A percentile compares a stretch with the other conserved stretches of the same genome.
phyloP scores from a whole-genome alignment of 2,329 filamentous ascomycete species.

The Diplocarpon mali region DNA sequence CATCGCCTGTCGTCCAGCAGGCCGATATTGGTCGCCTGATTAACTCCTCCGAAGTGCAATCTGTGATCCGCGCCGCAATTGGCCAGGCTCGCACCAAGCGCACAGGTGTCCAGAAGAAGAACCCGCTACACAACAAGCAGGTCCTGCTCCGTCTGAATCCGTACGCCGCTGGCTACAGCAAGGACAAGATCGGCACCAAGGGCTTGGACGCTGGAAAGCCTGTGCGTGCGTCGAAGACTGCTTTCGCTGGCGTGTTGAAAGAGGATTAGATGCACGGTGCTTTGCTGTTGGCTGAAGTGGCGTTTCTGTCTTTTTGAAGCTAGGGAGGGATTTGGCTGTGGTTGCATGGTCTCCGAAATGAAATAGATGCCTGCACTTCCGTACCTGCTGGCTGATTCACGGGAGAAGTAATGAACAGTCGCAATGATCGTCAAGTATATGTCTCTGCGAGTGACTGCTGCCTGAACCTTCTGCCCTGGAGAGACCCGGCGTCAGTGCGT shows the following conservation, averaged over 20 bases:
- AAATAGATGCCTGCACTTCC: background rate
- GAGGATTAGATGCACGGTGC: slow-evolving; percentile 34
- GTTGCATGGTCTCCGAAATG: background rate
- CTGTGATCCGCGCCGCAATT: slow-evolving; percentile 84
- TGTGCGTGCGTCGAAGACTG: slow-evolving; percentile 25
- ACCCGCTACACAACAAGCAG: slow-evolving; percentile 98
- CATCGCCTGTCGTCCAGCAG: slow-evolving; percentile 84
- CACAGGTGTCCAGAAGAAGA: slow-evolving; percentile 95
- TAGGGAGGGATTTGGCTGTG: background rate
- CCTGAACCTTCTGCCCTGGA: too few species aligned
- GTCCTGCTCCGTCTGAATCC: slow-evolving; percentile 97
- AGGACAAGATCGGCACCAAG: slow-evolving; percentile 71
- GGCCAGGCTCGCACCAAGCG: slow-evolving; percentile 86
- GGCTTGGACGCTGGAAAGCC: slow-evolving; percentile 54
- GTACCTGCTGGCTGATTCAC: slow-evolving; percentile 4
- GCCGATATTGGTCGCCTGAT: slow-evolving; percentile 94
- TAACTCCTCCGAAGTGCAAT: slow-evolving; percentile 98
- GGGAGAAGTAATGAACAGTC: slow-evolving; percentile 6
- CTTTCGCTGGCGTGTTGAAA: slow-evolving; percentile 33
- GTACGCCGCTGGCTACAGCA: slow-evolving; percentile 82
- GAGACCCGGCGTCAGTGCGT: too few species aligned
- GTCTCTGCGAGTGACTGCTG: background rate
- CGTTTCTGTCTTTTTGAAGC: slow-evolving; percentile 8
- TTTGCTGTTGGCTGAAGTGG: slow-evolving; percentile 11
- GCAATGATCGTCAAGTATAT: slow-evolving; percentile 2